Base-by-base conservation (phyloP, 345 rosid species). In the Syzygium aqueum region DNA sequence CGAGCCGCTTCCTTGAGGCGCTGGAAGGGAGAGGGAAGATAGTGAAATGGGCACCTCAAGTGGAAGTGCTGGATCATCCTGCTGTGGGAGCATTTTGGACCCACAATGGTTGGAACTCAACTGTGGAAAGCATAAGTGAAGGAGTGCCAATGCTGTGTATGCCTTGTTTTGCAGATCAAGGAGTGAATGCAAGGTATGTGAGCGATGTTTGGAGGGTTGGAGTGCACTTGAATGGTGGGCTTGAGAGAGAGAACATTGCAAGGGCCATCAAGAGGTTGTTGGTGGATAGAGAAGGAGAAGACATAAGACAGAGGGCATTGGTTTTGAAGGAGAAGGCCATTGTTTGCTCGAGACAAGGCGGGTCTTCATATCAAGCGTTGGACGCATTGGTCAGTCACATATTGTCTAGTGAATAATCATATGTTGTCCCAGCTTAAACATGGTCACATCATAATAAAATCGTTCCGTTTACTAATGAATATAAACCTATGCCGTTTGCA, bases 61-160 rank as follows among this genome's bases (percentile, higher is more conserved):
- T 89, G 43, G 92, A 93, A 33, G 95, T 94, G 19, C 88, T 97
- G 49, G 91, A 89, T 0, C 95, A 97, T 85, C 90, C 90, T 8
- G 89, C 98, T 6, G 86, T 87, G 27, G 97, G 95, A 21, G 95
- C 87, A 8, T 95, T 96, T 85, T 91, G 96, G 93, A 95, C 96
- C 0, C 98, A 95, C 77, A 73, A 89, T 56, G 97, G 96, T 6
- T 95, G 96, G 97, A 96, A 96, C 87, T 95, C 97, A 3, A 91
- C 94, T 3, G 13, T 93, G 89, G 98, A 96, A 84, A 93, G 94
- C 84, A 86, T 95, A 86, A 90, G 91, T 53, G 94, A 93, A 83
- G 94, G 95, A 28, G 95, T 93, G 46, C 97, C 97, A 1, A 92
- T 96, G 98, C 92, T 97, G 73, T 97, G 97, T 23, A 89, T 92